phyloP scores from a whole-genome alignment of 495 filamentous ascomycete genomes.

The Neurospora sp. region DNA sequence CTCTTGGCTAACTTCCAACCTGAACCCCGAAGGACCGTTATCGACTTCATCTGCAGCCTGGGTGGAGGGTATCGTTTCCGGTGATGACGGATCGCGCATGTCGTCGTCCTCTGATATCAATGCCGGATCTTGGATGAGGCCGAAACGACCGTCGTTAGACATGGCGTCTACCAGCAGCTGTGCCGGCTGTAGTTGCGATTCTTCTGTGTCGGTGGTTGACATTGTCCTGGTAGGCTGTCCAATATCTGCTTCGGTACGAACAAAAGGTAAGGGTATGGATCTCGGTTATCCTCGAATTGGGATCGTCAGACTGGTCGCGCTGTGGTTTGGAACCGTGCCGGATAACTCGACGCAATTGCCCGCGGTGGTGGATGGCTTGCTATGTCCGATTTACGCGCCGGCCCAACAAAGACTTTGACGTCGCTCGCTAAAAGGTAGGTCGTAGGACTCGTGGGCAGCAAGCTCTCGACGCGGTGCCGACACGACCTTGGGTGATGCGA shows the following conservation, averaged over 20 bases:
- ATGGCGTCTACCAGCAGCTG: conserved; percentile 18
- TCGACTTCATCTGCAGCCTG: conserved; percentile 18
- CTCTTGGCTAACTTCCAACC: conserved; percentile 32
- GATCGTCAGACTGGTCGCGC: neutral
- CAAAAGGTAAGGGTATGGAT: neutral
- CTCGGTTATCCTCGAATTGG: neutral
- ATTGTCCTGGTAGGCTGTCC: neutral
- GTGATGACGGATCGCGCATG: conserved; percentile 20
- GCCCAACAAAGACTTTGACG: neutral
- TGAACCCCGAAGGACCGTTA: conserved; percentile 26
- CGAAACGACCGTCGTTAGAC: conserved; percentile 15
- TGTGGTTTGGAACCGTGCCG: neutral
- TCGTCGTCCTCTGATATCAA: conserved; percentile 28
- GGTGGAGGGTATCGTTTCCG: conserved; percentile 35
- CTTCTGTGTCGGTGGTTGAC: conserved; percentile 10
- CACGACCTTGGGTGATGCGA: neutral
- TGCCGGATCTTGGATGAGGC: conserved; percentile 23
- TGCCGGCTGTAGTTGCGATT: neutral
- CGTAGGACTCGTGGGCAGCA: neutral
- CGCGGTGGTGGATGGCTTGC: neutral
- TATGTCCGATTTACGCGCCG: neutral
- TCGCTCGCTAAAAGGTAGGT: neutral
- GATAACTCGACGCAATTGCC: neutral
- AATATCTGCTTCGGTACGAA: neutral
- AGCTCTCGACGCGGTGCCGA: neutral